These are phyloP conservation scores for Pseudogymnoascus sp. DNA, from an alignment of 2,329 filamentous ascomycete genomes.

Conservation along the genomic window DNA sequence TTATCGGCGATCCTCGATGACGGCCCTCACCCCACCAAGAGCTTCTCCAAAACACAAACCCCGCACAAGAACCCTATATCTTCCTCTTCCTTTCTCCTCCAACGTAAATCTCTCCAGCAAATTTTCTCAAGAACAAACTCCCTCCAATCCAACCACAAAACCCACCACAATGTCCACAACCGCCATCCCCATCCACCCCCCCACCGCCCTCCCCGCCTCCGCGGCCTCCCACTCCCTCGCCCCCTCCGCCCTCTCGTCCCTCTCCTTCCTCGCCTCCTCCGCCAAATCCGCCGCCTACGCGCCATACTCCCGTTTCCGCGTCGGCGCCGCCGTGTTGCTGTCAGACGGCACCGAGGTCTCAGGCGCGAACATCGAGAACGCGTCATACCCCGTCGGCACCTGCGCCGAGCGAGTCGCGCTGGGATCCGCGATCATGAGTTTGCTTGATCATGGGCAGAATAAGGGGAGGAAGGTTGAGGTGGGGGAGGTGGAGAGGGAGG, in stretches of 20 bases:
- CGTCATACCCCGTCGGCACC: slow-evolving; percentile 84
- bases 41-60: neutral
- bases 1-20: neutral
- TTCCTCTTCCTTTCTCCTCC: neutral
- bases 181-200: neutral
- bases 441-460: slow-evolving; percentile 18
- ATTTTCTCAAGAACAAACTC: neutral
- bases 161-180: neutral
- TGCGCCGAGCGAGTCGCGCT: slow-evolving; percentile 92
- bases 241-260: neutral
- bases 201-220: neutral
- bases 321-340: slow-evolving; percentile 72
- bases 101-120: neutral
- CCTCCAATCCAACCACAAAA: neutral
- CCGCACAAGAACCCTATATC: neutral
- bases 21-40: neutral
- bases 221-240: neutral
- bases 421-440: slow-evolving; percentile 62
- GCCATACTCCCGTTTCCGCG: slow-evolving; percentile 85
- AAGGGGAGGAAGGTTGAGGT: slow-evolving; percentile 9
- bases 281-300: neutral
- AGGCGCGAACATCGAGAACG: slow-evolving; percentile 87
- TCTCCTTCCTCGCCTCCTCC: neutral
- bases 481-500: slow-evolving; percentile 21
- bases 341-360: slow-evolving; percentile 66